Percentiles rank a stretch among this genome's conserved stretches.
These are phyloP conservation scores for Phaffia rhodozyma DNA, from an alignment of 1,284 basidiomycete genomes.

Conservation along the genomic window DNA sequence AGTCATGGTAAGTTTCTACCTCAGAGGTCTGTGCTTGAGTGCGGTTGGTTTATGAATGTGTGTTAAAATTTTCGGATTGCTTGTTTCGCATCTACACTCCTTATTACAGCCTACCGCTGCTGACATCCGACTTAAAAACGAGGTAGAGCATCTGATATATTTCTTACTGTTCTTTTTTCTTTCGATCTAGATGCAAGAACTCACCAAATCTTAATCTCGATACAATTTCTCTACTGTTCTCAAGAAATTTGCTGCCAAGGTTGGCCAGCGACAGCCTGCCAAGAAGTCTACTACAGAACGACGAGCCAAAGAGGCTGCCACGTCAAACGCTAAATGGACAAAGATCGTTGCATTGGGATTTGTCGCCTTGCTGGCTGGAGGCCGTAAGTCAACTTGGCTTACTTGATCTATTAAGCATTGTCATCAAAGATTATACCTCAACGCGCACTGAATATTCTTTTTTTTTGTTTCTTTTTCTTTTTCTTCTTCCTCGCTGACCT, in stretches of 20 bases:
- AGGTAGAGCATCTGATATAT: neutral
- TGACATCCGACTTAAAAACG: conserved; percentile 7
- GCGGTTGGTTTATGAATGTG: neutral
- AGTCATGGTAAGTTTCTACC: neutral
- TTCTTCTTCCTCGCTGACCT: no score
- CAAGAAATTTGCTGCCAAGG: neutral
- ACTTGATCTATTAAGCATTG: no score
- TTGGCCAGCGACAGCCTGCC: conserved; percentile 3
- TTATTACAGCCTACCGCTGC: neutral
- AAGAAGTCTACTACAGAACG: neutral
- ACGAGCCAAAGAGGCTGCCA: neutral
- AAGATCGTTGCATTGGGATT: conserved; percentile 8
- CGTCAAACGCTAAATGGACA: neutral
- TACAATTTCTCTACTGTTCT: neutral
- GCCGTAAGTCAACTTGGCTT: neutral
- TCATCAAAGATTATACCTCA: no score
- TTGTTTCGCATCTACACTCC: neutral
- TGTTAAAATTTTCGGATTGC: neutral
- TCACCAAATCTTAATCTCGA: no score
- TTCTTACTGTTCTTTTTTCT: neutral
- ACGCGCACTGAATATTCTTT: no score
- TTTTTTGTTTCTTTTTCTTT: no score
- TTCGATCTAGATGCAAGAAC: neutral
- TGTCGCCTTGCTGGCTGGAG: conserved; percentile 3
- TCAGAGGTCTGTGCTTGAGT: neutral